Evolutionary conservation across 1,284 basidiomycete genomes (phyloP), one percentile per base, ranked within the genome.

Genomic region (Sphaerobolus stellatus): DNA sequence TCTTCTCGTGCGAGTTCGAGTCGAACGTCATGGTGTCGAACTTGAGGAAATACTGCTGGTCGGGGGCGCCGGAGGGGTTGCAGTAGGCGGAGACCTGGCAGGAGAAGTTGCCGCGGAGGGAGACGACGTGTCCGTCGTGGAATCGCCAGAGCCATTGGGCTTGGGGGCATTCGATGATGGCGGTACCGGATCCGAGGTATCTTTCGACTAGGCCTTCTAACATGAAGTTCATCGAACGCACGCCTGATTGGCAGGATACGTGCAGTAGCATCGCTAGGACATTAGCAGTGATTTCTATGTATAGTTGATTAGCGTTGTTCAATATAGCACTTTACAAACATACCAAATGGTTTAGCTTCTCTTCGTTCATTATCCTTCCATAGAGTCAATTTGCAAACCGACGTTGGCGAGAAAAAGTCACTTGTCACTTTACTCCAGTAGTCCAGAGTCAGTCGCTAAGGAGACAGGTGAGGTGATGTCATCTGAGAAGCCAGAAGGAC

Each of bases 221-320:
- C 4, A 80, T 78, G 22, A 91, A 68, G 16, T 81, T 77, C 86
- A 91, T 90, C 13, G 84, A 84, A 59, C 82, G 83, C 49, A 90
- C 88, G 18, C 89, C 89, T 4, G 89, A 88, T 64, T 89, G 85
- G 3, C 83, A 84, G 0, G 87, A 90, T 24, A 89, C 86, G 28
- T 89, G 78, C 71, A 91, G 89, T 70, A 90, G 90, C 33, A 88
- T 83, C n/a, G 88, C 84, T 29, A 91, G 73, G 56, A 90, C 88
- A 24, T 84, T 83, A 44, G 83, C 78, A 47, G 81, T 82, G 57
- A 91, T 87, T 71, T 90, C 89, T 90, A 34, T 28, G 44, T 20
- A 20, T 2, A 41, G 13, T 13, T 18, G 22, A 45, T 13, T 5
- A 8, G 25, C 16, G 16, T 20, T 27, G 43, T 56, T 33, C 22